phyloP scores from a whole-genome alignment of 768 basidiomycete genomes.

The Pleurotus citrinopileatus region DNA sequence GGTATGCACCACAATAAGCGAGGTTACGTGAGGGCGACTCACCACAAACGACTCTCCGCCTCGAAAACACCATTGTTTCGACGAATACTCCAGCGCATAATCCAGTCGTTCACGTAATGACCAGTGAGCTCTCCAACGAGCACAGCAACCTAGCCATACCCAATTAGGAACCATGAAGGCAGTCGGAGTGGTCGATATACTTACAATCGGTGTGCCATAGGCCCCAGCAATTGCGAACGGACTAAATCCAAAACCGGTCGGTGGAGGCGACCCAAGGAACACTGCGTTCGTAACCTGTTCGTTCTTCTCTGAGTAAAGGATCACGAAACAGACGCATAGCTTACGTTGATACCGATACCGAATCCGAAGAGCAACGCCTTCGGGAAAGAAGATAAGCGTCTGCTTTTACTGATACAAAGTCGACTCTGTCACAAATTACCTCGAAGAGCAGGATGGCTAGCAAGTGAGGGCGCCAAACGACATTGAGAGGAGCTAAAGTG shows the following conservation, averaged over 20 bases:
- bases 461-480: conserved; percentile 64
- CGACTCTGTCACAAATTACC: conserved; percentile 26
- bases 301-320: background rate
- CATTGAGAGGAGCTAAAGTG: conserved; percentile 41
- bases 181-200: conserved; percentile 13
- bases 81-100: conserved; percentile 42
- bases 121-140: conserved; percentile 51
- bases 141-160: conserved; percentile 43
- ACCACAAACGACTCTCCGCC: conserved; percentile 63
- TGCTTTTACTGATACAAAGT: background rate
- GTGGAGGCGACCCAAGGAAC: conserved; percentile 55
- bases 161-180: background rate
- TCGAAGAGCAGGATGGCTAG: conserved; percentile 51
- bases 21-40: conserved; percentile 10
- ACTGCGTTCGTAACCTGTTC: conserved; percentile 61
- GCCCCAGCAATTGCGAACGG: conserved; percentile 48
- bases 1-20: background rate
- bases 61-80: conserved; percentile 58
- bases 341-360: conserved; percentile 58
- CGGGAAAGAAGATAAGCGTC: background rate
- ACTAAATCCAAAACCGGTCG: conserved; percentile 52
- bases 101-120: conserved; percentile 51
- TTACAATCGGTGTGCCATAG: conserved; percentile 55
- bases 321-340: conserved; percentile 10
- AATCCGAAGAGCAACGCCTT: conserved; percentile 62